These are phyloP conservation scores for Rhododendron ferrugineum DNA, from an alignment of 148 eudicot genomes.

Conservation along the genomic window DNA sequence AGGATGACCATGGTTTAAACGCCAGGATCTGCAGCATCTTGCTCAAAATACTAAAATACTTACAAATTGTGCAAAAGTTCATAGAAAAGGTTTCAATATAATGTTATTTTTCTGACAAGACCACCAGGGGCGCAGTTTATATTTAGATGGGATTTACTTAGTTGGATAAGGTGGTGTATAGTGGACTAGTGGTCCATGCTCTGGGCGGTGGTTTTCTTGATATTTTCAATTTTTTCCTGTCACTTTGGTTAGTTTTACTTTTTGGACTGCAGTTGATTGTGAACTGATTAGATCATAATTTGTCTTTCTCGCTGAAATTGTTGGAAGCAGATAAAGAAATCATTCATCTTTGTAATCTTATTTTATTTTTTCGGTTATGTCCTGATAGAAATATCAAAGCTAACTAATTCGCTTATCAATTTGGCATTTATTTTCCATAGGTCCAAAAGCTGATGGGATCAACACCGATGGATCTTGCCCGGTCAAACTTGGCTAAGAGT, in stretches of 20 bases:
- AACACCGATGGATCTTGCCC: conserved; percentile 65
- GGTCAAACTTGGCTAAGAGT: conserved; percentile 75
- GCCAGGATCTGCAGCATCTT: not conserved
- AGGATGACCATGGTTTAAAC: not conserved
- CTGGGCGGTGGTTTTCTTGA: not conserved
- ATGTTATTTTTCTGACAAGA: not conserved
- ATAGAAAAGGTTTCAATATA: not conserved
- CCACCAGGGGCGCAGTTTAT: not conserved
- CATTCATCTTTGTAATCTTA: not conserved
- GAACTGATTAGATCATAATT: not conserved
- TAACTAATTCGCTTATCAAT: not conserved
- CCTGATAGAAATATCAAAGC: not conserved
- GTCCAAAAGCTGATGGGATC: conserved; percentile 78
- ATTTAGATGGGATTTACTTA: not conserved
- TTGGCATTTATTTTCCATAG: conserved; percentile 26
- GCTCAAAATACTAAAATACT: not conserved
- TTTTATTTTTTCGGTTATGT: not conserved
- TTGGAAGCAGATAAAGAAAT: not conserved
- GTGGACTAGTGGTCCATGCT: not conserved
- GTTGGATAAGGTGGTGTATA: not conserved
- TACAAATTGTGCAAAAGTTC: too few relatives aligned
- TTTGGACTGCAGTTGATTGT: not conserved
- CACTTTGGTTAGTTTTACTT: not conserved
- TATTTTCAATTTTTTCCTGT: not conserved
- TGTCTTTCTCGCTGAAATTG: not conserved